Conservation (phyloP, 1,139 yeast species). For the Yamadazyma pseudoaaseri region DNA sequence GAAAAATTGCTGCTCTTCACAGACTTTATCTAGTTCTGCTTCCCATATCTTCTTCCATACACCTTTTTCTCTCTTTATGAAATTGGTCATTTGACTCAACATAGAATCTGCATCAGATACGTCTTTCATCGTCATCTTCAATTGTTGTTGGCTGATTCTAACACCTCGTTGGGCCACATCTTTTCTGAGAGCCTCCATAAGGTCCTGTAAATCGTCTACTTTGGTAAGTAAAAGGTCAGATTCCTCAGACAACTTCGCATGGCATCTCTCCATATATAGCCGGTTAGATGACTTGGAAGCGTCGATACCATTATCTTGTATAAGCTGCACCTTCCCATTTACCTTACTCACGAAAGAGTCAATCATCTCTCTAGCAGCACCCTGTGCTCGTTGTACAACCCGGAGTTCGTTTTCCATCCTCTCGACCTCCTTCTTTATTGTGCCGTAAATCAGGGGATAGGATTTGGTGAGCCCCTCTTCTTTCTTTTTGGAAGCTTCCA, state of each 20-base stretch:
- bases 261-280: slow-evolving; percentile 75
- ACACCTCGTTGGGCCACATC: slow-evolving; percentile 95
- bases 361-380: slow-evolving; percentile 41
- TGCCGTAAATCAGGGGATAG: background rate
- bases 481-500: background rate
- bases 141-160: slow-evolving; percentile 72
- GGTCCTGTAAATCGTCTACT: slow-evolving; percentile 90
- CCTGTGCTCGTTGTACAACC: slow-evolving; percentile 60
- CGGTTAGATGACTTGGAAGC: slow-evolving; percentile 52
- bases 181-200: slow-evolving; percentile 83
- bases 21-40: slow-evolving; percentile 80
- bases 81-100: slow-evolving; percentile 55
- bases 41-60: slow-evolving; percentile 95
- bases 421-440: slow-evolving; percentile 6
- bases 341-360: slow-evolving; percentile 46
- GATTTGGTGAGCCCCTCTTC: background rate
- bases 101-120: slow-evolving; percentile 55
- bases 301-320: slow-evolving; percentile 44
- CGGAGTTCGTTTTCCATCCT: slow-evolving; percentile 56
- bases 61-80: slow-evolving; percentile 68
- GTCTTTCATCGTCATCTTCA: slow-evolving; percentile 66
- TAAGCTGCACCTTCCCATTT: slow-evolving; percentile 45
- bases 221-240: slow-evolving; percentile 72
- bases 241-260: slow-evolving; percentile 68
- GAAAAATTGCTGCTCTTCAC: slow-evolving; percentile 92